phyloP scores from a whole-genome alignment of 495 filamentous ascomycete species.

The Rhizodiscina lignyota region DNA sequence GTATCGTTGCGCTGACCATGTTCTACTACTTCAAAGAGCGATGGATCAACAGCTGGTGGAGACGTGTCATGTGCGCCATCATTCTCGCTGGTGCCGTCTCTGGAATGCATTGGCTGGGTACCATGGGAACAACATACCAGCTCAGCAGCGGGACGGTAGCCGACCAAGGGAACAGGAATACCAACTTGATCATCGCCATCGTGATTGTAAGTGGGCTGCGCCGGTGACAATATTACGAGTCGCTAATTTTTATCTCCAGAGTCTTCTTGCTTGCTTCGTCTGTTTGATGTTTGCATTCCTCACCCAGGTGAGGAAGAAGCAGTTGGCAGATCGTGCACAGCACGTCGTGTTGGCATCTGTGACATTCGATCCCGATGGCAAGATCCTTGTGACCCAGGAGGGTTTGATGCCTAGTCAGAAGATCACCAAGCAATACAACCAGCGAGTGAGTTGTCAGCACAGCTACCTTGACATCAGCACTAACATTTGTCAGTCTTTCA shows the following conservation, averaged over 20 bases:
- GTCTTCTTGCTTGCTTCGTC: constrained; percentile 41
- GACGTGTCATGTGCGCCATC: constrained; percentile 44
- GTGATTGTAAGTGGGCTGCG: constrained; percentile 10
- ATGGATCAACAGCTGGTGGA: constrained; percentile 70
- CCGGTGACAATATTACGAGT: background rate
- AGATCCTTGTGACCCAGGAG: constrained; percentile 62
- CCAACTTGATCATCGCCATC: constrained; percentile 15
- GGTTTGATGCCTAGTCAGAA: constrained; percentile 67
- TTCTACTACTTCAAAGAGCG: constrained; percentile 64
- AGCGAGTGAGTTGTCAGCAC: constrained; percentile 29
- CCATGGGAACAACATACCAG: constrained; percentile 52
- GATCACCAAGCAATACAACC: constrained; percentile 63
- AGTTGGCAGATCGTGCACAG: constrained; percentile 48
- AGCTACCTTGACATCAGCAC: background rate
- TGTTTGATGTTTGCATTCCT: constrained; percentile 38
- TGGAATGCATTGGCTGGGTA: constrained; percentile 80
- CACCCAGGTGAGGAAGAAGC: constrained; percentile 34
- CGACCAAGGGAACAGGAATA: constrained; percentile 6
- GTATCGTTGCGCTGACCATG: constrained; percentile 45
- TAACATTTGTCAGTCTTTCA: constrained; percentile 33
- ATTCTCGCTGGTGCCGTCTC: constrained; percentile 58
- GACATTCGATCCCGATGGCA: constrained; percentile 58
- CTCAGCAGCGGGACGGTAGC: constrained; percentile 15
- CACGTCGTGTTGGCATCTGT: constrained; percentile 63
- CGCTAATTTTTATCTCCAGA: constrained; percentile 21